These are phyloP conservation scores for Lactarius trivialis DNA, from an alignment of 768 basidiomycete species.

Conservation along the genomic window DNA sequence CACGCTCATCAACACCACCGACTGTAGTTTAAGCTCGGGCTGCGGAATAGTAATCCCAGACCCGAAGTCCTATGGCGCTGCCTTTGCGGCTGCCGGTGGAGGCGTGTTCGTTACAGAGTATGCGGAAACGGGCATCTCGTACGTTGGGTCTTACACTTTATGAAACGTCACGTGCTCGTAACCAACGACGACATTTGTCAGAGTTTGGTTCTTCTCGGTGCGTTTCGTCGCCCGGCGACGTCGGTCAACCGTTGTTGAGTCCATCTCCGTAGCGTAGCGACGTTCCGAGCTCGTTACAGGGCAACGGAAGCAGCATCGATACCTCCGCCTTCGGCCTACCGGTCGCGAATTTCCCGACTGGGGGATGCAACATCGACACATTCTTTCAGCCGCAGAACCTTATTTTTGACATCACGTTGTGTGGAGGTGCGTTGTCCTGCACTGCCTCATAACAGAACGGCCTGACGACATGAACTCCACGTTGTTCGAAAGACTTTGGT, in stretches of 20 bases:
- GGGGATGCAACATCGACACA: slow-evolving; percentile 44
- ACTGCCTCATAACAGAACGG: slow-evolving; percentile 16
- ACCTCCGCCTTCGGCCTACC: slow-evolving; percentile 59
- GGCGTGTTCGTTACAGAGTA: slow-evolving; percentile 75
- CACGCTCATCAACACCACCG: slow-evolving; percentile 46
- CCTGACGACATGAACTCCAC: not conserved
- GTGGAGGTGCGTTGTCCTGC: slow-evolving; percentile 41
- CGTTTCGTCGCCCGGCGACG: slow-evolving; percentile 23
- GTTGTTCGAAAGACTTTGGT: slow-evolving; percentile 10
- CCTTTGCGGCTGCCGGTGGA: slow-evolving; percentile 59
- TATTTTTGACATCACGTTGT: slow-evolving; percentile 70
- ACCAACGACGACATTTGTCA: slow-evolving; percentile 24
- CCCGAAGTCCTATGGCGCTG: slow-evolving; percentile 53
- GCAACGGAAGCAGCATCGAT: slow-evolving; percentile 45
- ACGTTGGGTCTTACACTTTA: slow-evolving; percentile 25
- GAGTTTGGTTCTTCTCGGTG: slow-evolving; percentile 59
- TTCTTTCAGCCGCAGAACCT: slow-evolving; percentile 61
- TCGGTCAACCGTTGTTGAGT: not conserved
- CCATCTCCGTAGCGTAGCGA: slow-evolving; percentile 32
- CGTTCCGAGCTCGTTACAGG: slow-evolving; percentile 43
- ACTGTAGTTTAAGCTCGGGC: slow-evolving; percentile 61
- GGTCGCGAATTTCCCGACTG: slow-evolving; percentile 57
- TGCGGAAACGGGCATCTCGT: slow-evolving; percentile 59
- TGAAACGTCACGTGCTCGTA: not conserved
- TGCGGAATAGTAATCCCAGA: slow-evolving; percentile 56